Evolutionary conservation across 164 flowering plant species (phyloP).

Genomic region (Kingdonia uniflora): DNA sequence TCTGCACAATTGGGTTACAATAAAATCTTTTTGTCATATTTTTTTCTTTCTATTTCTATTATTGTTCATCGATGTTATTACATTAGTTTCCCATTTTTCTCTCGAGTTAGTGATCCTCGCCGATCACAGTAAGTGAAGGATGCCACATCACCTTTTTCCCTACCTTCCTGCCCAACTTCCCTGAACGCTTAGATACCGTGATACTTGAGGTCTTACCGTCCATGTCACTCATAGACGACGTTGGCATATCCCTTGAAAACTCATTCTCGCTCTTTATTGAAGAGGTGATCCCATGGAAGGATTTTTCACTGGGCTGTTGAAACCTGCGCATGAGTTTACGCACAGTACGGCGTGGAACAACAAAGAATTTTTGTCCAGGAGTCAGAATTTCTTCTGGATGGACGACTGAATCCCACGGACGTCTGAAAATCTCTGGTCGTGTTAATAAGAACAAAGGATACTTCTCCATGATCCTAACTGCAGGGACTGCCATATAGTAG

Average conservation of each 20-base stretch:
- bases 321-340: constrained; percentile 28
- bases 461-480: constrained; percentile 34
- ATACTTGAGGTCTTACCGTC: not conserved
- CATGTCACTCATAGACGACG: not conserved
- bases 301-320: constrained; percentile 4
- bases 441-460: constrained; percentile 31
- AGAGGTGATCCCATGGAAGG: not conserved
- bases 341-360: constrained; percentile 32
- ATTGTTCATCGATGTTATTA: not conserved
- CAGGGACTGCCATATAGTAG: constrained; percentile 42
- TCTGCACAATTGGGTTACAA: not conserved
- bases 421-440: constrained; percentile 32
- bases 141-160: constrained; percentile 3
- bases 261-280: not conserved
- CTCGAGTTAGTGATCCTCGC: constrained; percentile 3
- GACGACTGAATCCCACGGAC: constrained; percentile 35
- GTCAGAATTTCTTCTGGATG: constrained; percentile 28
- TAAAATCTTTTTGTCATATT: not conserved
- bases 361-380: constrained; percentile 31
- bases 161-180: constrained; percentile 4
- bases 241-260: not conserved
- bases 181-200: not conserved
- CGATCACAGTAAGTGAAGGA: not conserved
- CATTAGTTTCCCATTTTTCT: not conserved
- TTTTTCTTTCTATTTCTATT: not conserved